Percentiles rank a stretch among this genome's conserved stretches.
Conservation (phyloP, 208 protist genomes). For the Leishmania mexicana region DNA sequence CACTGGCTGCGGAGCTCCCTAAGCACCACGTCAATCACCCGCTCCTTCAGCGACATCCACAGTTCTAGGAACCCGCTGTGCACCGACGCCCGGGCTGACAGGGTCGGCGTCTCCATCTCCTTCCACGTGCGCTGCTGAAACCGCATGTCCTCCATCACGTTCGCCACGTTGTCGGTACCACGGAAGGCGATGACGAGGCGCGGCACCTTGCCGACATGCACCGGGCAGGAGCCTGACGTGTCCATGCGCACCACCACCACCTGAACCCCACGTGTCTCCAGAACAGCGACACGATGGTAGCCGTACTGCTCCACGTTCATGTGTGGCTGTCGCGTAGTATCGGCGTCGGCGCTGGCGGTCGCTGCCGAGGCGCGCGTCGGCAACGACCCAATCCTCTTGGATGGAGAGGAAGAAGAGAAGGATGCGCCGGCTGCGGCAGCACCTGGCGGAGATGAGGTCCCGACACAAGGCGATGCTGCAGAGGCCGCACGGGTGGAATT, state of each 20-base stretch:
- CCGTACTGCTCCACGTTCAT: conserved; percentile 77
- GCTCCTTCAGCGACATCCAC: conserved; percentile 76
- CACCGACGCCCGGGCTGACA: conserved; percentile 45
- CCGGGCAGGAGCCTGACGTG: conserved; percentile 30
- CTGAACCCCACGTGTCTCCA: conserved; percentile 68
- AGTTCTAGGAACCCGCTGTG: conserved; percentile 84
- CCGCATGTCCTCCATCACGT: conserved; percentile 71
- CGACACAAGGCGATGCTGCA: background rate
- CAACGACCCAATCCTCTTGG: background rate
- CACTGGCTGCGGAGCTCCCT: conserved; percentile 35
- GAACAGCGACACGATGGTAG: conserved; percentile 62
- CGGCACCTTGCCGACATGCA: conserved; percentile 43
- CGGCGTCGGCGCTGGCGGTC: background rate
- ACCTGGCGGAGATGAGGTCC: background rate
- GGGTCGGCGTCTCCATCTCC: conserved; percentile 59
- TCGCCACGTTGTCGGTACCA: conserved; percentile 74
- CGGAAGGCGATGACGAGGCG: conserved; percentile 81
- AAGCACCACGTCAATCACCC: conserved; percentile 58
- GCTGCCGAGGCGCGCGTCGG: background rate
- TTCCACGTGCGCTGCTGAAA: conserved; percentile 62
- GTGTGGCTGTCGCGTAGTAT: conserved; percentile 9
- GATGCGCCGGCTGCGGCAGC: background rate
- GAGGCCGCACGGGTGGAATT: background rate
- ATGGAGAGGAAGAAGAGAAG: background rate
- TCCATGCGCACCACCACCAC: conserved; percentile 69